Base-by-base conservation (phyloP, 2,329 filamentous ascomycete species). In the Dichotomopilus funicola region DNA sequence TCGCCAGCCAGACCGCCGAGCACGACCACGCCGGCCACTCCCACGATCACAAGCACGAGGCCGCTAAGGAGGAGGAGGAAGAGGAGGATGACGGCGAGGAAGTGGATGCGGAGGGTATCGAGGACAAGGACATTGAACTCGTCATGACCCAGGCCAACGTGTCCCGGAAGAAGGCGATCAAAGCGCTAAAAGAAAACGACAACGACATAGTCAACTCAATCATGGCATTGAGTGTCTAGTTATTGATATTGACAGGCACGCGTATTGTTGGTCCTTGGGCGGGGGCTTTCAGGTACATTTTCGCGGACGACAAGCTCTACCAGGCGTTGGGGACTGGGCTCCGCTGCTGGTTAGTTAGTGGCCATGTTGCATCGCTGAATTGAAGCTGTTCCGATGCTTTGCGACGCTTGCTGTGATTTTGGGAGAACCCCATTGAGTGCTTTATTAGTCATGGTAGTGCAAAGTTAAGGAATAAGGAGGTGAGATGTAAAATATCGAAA, bases 131-230 rank as follows among this genome's bases (percentile, higher is more conserved):
- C 74, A 99, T 99, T 70, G 94, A 99, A 77, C 84, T 99, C 57
- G 94, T 99, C 75, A 96, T 97, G 90, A 90, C 89, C 67, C 92
- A 99, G 78, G 94, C 94, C 67, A 94, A 81, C 69, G 95, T 99
- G 68, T 96, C 90, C 67, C 85, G 94, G 75, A 96, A 95, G 80
- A 97, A 97, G 85, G 94, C 94, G 60, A 85, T 99, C 79, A 99
- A 97, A 80, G 94, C 95, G 55, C 82, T 99, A 71, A 91, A 91
- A 81, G 94, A 97, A 81, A 99, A 99, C 73, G 92, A 97, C 78
- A 96, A 97, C 71, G 94, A 99, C 73, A 99, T 99, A 78, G 94
- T 99, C 81, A 99, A 99, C 83, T 96, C 94, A 68, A 99, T 99
- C 79, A 99, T 99, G 94, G 91, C 92, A 66, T 79, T 99, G 73